Base-by-base conservation (phyloP, 805 yeast species). In the Candida nemodendra region DNA sequence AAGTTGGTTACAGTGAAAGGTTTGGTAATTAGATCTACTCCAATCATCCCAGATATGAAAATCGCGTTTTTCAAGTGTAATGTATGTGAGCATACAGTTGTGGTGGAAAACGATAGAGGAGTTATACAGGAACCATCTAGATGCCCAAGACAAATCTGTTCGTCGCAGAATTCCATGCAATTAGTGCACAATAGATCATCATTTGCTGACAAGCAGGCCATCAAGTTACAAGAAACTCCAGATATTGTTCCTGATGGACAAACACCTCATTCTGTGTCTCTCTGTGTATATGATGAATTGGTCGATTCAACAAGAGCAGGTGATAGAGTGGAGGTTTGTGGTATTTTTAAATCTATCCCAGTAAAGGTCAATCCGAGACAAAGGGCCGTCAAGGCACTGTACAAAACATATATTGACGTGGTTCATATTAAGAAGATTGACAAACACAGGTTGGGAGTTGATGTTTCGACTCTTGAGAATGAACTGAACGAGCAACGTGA, bases 171-270 rank as follows among this genome's bases (percentile, higher is more conserved):
- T 61, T 84, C 97, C 4, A 88, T 93, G 97, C 78, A 83, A 41
- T 66, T 93, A 33, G 74, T 93, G 14, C 99, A 93, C 64, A 93
- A 93, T 61, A 76, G 99, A 51, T 85, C 95, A 25, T 76, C 87
- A 0, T 93, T 91, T 64, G 93, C 95, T 18, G 97, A 93, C 63
- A 93, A 91, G 57, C 99, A 93, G 64, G 91, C 93, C 19, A 79
- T 93, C 50, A 86, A 87, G 54, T 68, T 93, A 28, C 99, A 93
- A 64, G 99, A 93, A 63, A 61, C 65, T 7, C 65, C 65, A 2
- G 99, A 93, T 62, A 72, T 79, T 45, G 95, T 91, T 12, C 99
- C 99, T 4, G 98, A 86, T 65, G 99, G 99, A 13, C 99, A 93
- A 64, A 93, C 99, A 2, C 99, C 99, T 2, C 99, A 93, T 62